Conservation (phyloP, 371 early-diverging fungal species). For the Lichtheimia ramosa region DNA sequence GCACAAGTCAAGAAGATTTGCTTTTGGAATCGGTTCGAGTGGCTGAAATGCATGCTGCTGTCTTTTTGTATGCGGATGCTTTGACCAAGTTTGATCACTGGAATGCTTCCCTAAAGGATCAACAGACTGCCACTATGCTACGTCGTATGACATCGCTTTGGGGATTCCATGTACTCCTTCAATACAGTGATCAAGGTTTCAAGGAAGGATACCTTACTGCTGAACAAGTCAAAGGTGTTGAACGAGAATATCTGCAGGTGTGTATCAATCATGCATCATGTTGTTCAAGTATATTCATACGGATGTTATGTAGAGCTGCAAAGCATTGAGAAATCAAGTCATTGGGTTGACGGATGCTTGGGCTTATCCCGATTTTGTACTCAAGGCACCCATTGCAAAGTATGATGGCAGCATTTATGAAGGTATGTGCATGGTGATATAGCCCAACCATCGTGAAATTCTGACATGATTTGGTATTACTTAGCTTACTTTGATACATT, state of each 20-base stretch:
- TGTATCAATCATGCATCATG: neutral
- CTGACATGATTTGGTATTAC: neutral
- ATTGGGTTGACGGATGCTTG: constrained; percentile 66
- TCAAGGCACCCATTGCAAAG: constrained; percentile 68
- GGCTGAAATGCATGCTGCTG: constrained; percentile 40
- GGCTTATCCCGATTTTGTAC: constrained; percentile 63
- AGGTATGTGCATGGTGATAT: constrained; percentile 17
- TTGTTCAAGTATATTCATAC: neutral
- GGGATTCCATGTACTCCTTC: constrained; percentile 41
- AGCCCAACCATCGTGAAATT: neutral
- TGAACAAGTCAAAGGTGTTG: constrained; percentile 46
- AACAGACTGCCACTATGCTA: constrained; percentile 30
- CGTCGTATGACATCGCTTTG: constrained; percentile 31
- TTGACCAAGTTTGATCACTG: constrained; percentile 32
- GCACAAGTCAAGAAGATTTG: constrained; percentile 18
- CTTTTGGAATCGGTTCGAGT: constrained; percentile 40
- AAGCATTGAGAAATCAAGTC: constrained; percentile 56
- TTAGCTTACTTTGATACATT: constrained; percentile 46
- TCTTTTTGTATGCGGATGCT: constrained; percentile 26
- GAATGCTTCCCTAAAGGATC: constrained; percentile 21
- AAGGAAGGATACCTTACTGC: constrained; percentile 54
- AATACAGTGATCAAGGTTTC: constrained; percentile 50
- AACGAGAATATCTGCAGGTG: constrained; percentile 43
- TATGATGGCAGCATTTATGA: constrained; percentile 66
- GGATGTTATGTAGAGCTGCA: constrained; percentile 42